Evolutionary conservation across 2,329 filamentous ascomycete species (phyloP).

Genomic region (Fusarium miscanthi): DNA sequence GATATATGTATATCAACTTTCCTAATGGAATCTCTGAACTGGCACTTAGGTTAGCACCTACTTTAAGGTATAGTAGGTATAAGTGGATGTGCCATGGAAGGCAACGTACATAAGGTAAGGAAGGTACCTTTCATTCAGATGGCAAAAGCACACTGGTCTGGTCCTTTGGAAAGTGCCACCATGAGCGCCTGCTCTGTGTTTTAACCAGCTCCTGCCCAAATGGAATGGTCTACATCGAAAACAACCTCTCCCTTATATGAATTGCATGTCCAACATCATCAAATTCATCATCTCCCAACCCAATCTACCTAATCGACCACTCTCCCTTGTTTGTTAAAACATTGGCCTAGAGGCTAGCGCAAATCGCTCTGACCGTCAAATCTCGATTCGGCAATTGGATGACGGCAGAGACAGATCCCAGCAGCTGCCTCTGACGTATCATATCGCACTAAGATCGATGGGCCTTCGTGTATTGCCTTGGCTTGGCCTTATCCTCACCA

Average conservation of each 20-base stretch:
- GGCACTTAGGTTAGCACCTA: too few species aligned
- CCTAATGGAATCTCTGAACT: background rate
- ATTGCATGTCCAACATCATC: background rate
- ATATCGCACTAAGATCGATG: conserved; percentile 24
- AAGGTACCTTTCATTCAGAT: background rate
- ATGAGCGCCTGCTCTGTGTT: background rate
- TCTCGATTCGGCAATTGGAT: conserved; percentile 10
- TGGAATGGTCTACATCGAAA: background rate
- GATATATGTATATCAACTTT: background rate
- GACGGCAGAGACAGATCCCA: background rate
- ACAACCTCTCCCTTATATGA: background rate
- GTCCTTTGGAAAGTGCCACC: background rate
- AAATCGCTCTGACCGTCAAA: background rate
- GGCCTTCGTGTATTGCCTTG: background rate
- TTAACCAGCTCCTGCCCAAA: background rate
- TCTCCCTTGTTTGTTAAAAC: background rate
- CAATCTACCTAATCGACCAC: background rate
- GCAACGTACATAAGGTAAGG: too few species aligned
- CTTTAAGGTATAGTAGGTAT: background rate
- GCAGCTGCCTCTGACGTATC: conserved; percentile 30
- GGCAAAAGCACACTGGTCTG: background rate
- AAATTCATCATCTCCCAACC: background rate
- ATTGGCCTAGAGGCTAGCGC: background rate
- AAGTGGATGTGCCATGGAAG: too few species aligned
- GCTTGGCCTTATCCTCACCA: conserved; percentile 6